These are phyloP conservation scores for Clarkia xantiana DNA, from an alignment of 345 rosid species.

Conservation along the genomic window DNA sequence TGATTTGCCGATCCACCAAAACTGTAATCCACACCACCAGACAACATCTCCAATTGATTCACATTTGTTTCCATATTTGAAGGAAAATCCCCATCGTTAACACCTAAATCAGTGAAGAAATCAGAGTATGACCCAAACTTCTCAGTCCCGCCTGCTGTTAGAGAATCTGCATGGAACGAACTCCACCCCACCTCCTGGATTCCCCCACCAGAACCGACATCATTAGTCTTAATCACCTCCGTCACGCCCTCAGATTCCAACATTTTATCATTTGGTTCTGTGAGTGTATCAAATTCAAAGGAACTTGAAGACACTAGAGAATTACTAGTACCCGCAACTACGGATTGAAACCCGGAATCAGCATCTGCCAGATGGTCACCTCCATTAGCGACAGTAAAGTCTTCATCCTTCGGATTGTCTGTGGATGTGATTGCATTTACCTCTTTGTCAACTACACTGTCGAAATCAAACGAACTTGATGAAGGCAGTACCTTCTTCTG, in stretches of 20 bases:
- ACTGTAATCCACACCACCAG: constrained; percentile 15
- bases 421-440: background rate
- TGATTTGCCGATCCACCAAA: constrained; percentile 21
- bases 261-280: constrained; percentile 9
- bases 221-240: constrained; percentile 14
- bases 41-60: constrained; percentile 5
- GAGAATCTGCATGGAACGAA: constrained; percentile 54
- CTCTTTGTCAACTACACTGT: constrained; percentile 4
- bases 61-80: constrained; percentile 20
- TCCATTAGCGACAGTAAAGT: background rate
- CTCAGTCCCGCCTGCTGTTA: constrained; percentile 21
- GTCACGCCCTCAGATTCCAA: constrained; percentile 18
- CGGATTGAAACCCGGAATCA: background rate
- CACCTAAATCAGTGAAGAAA: constrained; percentile 51
- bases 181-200: constrained; percentile 85
- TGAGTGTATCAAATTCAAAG: constrained; percentile 10
- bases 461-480: constrained; percentile 12
- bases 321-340: constrained; percentile 4
- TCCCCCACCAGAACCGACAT: constrained; percentile 26
- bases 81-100: constrained; percentile 23
- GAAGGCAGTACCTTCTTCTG: constrained; percentile 10
- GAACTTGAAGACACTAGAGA: constrained; percentile 13
- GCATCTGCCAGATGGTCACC: constrained; percentile 3
- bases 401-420: constrained; percentile 3
- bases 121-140: constrained; percentile 66